A percentile compares a stretch with the other conserved stretches of the same genome.
Evolutionary conservation across 2,329 filamentous ascomycete genomes (phyloP).

Genomic region (Ophiostoma piceae): DNA sequence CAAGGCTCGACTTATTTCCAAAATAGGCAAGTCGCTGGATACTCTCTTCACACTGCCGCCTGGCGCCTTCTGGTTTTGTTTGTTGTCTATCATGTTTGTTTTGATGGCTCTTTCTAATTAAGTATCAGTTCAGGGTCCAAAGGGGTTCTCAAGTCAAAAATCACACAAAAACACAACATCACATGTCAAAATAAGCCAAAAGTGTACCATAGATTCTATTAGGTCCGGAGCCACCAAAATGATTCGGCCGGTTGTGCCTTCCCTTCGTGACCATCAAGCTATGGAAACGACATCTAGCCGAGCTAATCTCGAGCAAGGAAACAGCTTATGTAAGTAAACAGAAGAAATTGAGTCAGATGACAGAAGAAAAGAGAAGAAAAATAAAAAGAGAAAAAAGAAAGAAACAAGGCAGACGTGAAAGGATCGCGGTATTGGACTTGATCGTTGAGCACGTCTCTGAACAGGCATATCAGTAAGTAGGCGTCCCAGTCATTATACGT

Average conservation of each 20-base stretch:
- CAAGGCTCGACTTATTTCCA: constrained; percentile 12
- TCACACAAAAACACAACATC: neutral
- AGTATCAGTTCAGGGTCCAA: neutral
- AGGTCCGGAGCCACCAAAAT: neutral
- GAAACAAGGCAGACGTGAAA: constrained; percentile 12
- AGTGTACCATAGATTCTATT: neutral
- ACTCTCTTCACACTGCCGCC: neutral
- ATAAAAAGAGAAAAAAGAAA: constrained; percentile 6
- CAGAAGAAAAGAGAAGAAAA: neutral
- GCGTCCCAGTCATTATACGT: constrained; percentile 17
- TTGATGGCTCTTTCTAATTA: neutral
- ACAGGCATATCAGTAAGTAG: constrained; percentile 11
- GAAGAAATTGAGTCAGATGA: neutral
- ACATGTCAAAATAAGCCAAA: neutral
- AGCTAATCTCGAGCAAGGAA: neutral
- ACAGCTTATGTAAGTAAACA: neutral
- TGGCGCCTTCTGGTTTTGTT: neutral
- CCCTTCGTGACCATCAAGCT: neutral
- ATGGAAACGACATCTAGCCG: constrained; percentile 9
- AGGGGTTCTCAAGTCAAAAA: neutral
- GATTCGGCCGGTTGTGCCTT: constrained; percentile 3
- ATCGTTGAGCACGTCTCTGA: constrained; percentile 13
- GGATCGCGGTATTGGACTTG: constrained; percentile 6
- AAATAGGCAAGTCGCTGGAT: neutral
- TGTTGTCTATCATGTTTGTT: no score